Conservation (phyloP, 73 alveolate genomes). For the Paramecium primaurelia region DNA sequence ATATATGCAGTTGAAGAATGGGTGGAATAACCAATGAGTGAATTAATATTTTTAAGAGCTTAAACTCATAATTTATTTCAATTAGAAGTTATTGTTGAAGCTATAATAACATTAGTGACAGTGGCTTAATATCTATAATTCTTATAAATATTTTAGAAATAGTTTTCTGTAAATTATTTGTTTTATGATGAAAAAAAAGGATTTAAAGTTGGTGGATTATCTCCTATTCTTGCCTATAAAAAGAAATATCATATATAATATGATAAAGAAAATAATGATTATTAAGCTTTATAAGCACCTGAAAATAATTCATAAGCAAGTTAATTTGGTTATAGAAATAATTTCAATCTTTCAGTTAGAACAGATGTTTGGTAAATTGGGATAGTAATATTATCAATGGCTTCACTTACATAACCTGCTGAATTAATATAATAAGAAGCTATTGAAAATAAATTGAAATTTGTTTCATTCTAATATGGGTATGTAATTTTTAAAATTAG, state of each 20-base stretch:
- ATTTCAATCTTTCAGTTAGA: background rate
- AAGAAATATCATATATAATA: background rate
- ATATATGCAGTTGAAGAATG: conserved; percentile 6
- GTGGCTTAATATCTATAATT: background rate
- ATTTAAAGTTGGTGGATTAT: conserved; percentile 5
- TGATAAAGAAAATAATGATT: background rate
- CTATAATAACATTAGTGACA: background rate
- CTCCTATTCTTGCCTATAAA: background rate
- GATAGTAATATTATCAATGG: background rate
- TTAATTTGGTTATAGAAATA: background rate
- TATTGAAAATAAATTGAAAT: background rate
- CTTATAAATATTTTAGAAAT: background rate
- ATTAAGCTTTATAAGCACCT: background rate
- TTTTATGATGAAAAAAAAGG: conserved; percentile 13
- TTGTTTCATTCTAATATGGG: background rate
- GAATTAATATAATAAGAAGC: background rate
- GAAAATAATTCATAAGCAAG: background rate
- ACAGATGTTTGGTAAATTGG: conserved; percentile 22
- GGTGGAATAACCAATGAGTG: background rate
- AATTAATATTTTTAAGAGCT: background rate
- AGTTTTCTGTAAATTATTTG: background rate
- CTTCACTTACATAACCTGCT: background rate
- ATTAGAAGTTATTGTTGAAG: background rate
- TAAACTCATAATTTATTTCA: background rate
- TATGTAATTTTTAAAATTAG: background rate